Conservation (phyloP, 176 grass and related monocot species). For the Zoysia pacifica region DNA sequence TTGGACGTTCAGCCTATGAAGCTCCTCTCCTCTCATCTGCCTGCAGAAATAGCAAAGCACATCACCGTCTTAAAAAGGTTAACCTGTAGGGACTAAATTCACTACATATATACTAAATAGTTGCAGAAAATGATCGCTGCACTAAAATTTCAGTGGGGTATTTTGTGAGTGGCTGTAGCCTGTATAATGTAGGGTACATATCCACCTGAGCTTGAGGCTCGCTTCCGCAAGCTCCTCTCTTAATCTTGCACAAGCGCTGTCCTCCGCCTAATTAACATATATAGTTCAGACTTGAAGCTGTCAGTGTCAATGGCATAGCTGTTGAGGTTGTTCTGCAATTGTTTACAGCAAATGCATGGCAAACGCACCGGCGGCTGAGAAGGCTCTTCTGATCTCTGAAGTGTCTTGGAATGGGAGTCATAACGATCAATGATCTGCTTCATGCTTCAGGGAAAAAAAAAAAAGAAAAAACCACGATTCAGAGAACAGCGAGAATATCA, state of each 20-base stretch:
- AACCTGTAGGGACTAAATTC: neutral
- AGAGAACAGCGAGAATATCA: neutral
- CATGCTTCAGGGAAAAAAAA: constrained; percentile 49
- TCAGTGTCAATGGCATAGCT: neutral
- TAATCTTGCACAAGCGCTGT: constrained; percentile 48
- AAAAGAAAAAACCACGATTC: constrained; percentile 8
- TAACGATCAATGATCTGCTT: constrained; percentile 78
- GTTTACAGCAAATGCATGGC: neutral
- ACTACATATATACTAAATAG: neutral
- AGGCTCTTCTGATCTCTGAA: constrained; percentile 43
- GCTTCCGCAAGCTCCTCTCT: constrained; percentile 52
- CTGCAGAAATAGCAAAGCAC: constrained; percentile 29
- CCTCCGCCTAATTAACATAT: constrained; percentile 45
- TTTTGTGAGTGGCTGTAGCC: neutral
- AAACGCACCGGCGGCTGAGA: constrained; percentile 30
- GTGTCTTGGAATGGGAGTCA: constrained; percentile 53
- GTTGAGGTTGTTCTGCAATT: neutral
- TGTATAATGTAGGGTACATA: neutral
- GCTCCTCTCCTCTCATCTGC: constrained; percentile 84
- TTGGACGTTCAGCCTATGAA: constrained; percentile 57
- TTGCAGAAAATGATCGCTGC: neutral
- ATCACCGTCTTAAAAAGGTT: neutral
- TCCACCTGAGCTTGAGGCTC: constrained; percentile 61
- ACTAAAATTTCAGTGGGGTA: neutral
- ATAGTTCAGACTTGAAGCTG: neutral